Evolutionary conservation across 2,329 filamentous ascomycete species (phyloP), one percentile per base, ranked within the genome.

Genomic region (Coccinonectria pachysandricola): DNA sequence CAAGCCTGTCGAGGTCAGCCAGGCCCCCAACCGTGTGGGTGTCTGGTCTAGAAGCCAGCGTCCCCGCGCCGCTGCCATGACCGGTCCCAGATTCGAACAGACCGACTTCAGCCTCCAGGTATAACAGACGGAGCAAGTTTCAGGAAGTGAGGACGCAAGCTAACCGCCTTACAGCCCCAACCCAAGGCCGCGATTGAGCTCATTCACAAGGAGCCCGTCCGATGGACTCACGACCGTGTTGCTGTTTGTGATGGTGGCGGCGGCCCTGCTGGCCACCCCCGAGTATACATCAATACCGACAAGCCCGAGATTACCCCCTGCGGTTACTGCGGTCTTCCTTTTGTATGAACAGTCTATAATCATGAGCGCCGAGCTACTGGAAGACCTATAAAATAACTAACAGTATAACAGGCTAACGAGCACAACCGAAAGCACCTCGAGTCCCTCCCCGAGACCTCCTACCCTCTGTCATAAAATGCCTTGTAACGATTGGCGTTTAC

Each of bases 281-380:
- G 75, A 50, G 80, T 98, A 60, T 98, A 86, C 57, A 98, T 98
- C 72, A 98, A 98, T 62, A 79, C 82, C 42, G 91, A 98, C 62
- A 96, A 95, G 69, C 83, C 91, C 21, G 78, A 96, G 65, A 94
- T 98, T 48, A 74, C 75, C 58, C 66, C 67, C 53, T 98, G 91
- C 68, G 79, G 71, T 50, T 98, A 98, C 65, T 98, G 91, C 54
- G 91, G 91, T 27, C 56, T 91, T 42, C 91, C 91, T 45, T 98
- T 78, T 54, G 91, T 96, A 71, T 53, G 87, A 59, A n/a, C 19
- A n/a, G n/a, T n/a, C n/a, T n/a, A n/a, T n/a, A n/a, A n/a, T n/a
- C n/a, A n/a, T n/a, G n/a, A n/a, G n/a, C n/a, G n/a, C n/a, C n/a
- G n/a, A n/a, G n/a, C n/a, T n/a, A n/a, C n/a, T n/a, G n/a, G n/a